Evolutionary conservation across 2,329 filamentous ascomycete species (phyloP).

Genomic region (Penicillium sp.): DNA sequence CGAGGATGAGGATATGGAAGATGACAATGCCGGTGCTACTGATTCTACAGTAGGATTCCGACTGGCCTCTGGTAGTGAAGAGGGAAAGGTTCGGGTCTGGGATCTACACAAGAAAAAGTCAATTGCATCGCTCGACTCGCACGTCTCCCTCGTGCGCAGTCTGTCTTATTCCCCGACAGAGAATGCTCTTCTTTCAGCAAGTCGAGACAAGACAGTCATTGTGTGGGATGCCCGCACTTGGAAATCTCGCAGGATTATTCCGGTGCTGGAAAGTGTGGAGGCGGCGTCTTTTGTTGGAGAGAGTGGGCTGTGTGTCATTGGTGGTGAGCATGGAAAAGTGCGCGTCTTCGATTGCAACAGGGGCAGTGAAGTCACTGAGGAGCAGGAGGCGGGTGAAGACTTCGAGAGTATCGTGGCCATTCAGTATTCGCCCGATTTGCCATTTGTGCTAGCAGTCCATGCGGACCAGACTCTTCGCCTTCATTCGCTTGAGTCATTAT

Average conservation of each 20-base stretch:
- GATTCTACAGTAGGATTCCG: conserved; percentile 63
- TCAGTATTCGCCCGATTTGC: conserved; percentile 62
- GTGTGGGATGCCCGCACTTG: conserved; percentile 86
- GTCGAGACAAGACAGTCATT: conserved; percentile 90
- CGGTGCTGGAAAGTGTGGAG: conserved; percentile 82
- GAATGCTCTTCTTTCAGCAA: conserved; percentile 74
- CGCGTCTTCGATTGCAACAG: conserved; percentile 78
- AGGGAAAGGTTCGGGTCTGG: conserved; percentile 89
- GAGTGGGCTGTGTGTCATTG: conserved; percentile 73
- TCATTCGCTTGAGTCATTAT: conserved; percentile 55
- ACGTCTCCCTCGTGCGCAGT: conserved; percentile 89
- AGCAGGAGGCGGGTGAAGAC: conserved; percentile 62
- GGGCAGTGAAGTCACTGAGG: conserved; percentile 73
- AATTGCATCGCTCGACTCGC: conserved; percentile 77
- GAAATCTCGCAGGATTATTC: conserved; percentile 76
- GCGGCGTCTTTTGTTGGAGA: conserved; percentile 72
- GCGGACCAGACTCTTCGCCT: conserved; percentile 84
- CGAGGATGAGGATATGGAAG: conserved; percentile 44
- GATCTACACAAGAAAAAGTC: conserved; percentile 80
- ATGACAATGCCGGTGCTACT: conserved; percentile 35
- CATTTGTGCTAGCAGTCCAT: conserved; percentile 76
- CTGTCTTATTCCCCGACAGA: conserved; percentile 75
- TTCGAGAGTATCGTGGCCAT: conserved; percentile 69
- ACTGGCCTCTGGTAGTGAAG: conserved; percentile 86
- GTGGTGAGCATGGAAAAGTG: conserved; percentile 76